phyloP scores from a whole-genome alignment of 768 basidiomycete species.

The Rhodotorula diobovata region DNA sequence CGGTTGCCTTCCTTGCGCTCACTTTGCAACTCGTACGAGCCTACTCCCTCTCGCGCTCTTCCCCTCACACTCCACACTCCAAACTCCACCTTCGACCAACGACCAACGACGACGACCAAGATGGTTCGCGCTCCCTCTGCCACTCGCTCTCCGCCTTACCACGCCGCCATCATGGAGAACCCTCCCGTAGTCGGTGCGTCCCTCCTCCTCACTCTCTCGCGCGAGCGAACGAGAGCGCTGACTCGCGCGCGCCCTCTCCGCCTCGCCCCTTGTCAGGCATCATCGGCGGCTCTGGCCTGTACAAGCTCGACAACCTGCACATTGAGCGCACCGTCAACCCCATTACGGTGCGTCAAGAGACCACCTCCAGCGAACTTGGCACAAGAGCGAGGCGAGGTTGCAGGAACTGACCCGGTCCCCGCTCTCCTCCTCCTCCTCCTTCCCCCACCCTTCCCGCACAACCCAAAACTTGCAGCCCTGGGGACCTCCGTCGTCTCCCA shows the following conservation, averaged over 20 bases:
- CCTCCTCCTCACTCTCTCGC: too few species aligned
- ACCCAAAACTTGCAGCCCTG: slow-evolving; percentile 64
- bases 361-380: too few species aligned
- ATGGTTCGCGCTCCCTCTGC: not conserved
- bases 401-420: not conserved
- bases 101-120: not conserved
- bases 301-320: slow-evolving; percentile 85
- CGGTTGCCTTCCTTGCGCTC: too few species aligned
- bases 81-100: not conserved
- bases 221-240: too few species aligned
- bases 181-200: slow-evolving; percentile 30
- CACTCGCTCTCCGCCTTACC: not conserved
- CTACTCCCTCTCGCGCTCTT: too few species aligned
- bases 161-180: slow-evolving; percentile 24
- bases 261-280: slow-evolving; percentile 21
- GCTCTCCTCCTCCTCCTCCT: too few species aligned
- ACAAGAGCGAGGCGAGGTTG: too few species aligned
- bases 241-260: not conserved
- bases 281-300: slow-evolving; percentile 58
- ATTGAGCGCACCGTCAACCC: slow-evolving; percentile 71
- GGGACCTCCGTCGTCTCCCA: slow-evolving; percentile 85
- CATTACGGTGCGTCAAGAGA: slow-evolving; percentile 69
- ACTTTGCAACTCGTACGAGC: too few species aligned
- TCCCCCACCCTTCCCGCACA: not conserved
- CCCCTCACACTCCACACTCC: not conserved